Percentiles rank a stretch among this genome's conserved stretches.
phyloP scores from a whole-genome alignment of 108 stramenopile genomes.

The Schizochytrium sp. region DNA sequence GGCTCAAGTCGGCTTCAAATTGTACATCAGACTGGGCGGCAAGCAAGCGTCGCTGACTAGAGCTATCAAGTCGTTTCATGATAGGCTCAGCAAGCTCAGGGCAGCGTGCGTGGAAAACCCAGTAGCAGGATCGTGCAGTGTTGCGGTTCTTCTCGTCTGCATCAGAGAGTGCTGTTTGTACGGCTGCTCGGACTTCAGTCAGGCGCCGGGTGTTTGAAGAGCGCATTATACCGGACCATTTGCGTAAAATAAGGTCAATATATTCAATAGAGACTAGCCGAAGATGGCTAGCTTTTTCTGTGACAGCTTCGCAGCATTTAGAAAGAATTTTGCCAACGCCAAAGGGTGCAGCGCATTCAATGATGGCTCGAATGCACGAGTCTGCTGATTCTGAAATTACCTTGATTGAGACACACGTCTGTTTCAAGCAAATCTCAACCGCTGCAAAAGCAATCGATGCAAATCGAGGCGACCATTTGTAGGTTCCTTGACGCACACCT shows the following conservation, averaged over 20 bases:
- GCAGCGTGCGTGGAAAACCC: neutral
- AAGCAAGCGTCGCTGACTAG: conserved; percentile 3
- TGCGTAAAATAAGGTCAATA: neutral
- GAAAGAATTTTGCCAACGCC: conserved; percentile 11
- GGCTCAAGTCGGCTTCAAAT: neutral
- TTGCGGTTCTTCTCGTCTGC: neutral
- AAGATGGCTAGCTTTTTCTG: neutral
- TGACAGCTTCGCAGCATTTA: neutral
- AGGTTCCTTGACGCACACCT: neutral
- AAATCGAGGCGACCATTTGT: neutral
- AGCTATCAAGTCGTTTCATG: neutral
- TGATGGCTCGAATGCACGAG: neutral
- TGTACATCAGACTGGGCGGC: neutral
- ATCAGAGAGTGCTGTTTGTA: neutral
- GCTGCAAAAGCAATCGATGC: neutral
- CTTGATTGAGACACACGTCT: conserved; percentile 42
- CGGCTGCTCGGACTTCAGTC: neutral
- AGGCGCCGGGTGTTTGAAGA: neutral
- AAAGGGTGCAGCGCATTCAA: neutral
- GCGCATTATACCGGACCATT: neutral
- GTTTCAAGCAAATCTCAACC: conserved; percentile 21
- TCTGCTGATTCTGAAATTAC: conserved; percentile 53
- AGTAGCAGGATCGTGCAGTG: neutral
- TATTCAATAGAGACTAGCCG: conserved; percentile 20
- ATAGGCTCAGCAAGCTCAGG: conserved; percentile 7